Evolutionary conservation across 495 filamentous ascomycete genomes (phyloP).

Genomic region (Poronia punctata): DNA sequence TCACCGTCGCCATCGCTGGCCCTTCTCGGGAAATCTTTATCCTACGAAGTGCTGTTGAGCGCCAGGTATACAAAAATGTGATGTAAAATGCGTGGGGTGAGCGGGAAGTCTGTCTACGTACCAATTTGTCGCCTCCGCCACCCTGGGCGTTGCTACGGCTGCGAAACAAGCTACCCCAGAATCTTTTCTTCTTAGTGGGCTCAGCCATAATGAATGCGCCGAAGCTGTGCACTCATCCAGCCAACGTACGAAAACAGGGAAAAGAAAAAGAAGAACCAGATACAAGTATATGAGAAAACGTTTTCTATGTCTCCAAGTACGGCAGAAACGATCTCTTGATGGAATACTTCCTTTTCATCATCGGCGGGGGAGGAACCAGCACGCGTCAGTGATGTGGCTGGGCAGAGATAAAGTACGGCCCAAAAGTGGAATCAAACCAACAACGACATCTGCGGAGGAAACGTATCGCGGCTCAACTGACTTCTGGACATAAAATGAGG

Average conservation of each 20-base stretch:
- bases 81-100: background rate
- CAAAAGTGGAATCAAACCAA: background rate
- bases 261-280: too few species aligned
- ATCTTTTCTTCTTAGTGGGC: slow-evolving; percentile 29
- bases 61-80: slow-evolving; percentile 6
- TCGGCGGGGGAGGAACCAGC: slow-evolving; percentile 12
- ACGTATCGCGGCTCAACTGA: too few species aligned
- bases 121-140: slow-evolving; percentile 23
- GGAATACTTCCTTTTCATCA: slow-evolving; percentile 17
- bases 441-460: background rate
- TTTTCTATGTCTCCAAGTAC: slow-evolving; percentile 12
- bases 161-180: slow-evolving; percentile 33
- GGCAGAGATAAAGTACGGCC: slow-evolving; percentile 10
- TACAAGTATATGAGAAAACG: too few species aligned
- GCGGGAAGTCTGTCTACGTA: slow-evolving; percentile 13
- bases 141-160: slow-evolving; percentile 26
- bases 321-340: slow-evolving; percentile 6
- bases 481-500: too few species aligned
- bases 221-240: slow-evolving; percentile 7
- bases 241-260: slow-evolving; percentile 11
- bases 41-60: slow-evolving; percentile 16
- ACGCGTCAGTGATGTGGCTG: slow-evolving; percentile 24
- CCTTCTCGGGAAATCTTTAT: slow-evolving; percentile 18
- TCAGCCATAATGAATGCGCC: slow-evolving; percentile 23
- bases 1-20: slow-evolving; percentile 28